A percentile compares a stretch with the other conserved stretches of the same genome.
These are phyloP conservation scores for Geotrichum bryndzae DNA, from an alignment of 1,139 yeast species.

Conservation along the genomic window DNA sequence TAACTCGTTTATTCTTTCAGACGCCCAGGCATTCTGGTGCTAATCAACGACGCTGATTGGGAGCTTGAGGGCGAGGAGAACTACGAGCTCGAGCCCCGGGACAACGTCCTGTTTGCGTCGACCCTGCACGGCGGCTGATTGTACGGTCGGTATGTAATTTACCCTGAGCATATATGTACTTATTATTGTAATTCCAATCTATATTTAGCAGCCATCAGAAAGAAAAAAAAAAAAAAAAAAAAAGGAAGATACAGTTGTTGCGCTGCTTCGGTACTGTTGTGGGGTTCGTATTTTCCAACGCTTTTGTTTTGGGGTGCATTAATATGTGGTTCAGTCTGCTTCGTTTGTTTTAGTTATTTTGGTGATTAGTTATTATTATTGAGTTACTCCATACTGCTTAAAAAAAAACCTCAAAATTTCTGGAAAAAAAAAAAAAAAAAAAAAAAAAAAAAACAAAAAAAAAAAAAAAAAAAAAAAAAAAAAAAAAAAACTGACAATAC, in stretches of 20 bases:
- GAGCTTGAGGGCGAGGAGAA: slow-evolving; percentile 87
- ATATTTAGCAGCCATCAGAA: not conserved
- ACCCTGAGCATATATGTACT: not conserved
- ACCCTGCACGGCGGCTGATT: slow-evolving; percentile 87
- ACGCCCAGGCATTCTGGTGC: slow-evolving; percentile 86
- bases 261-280: too few species aligned
- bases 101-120: slow-evolving; percentile 78
- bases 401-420: too few species aligned
- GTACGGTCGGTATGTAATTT: not conserved
- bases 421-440: not conserved
- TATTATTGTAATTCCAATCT: not conserved
- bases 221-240: too few species aligned
- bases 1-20: slow-evolving; percentile 31
- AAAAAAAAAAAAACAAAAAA: not conserved
- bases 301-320: too few species aligned
- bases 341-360: too few species aligned
- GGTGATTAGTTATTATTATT: too few species aligned
- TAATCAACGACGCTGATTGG: slow-evolving; percentile 96
- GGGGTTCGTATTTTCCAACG: too few species aligned
- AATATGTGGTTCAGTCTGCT: too few species aligned
- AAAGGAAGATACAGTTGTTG: too few species aligned
- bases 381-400: too few species aligned
- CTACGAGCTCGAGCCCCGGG: slow-evolving; percentile 68
- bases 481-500: not conserved
- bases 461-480: too few species aligned